These are phyloP conservation scores for Deuterostichococcus epilithicus DNA, from an alignment of 139 green algal genomes.

Conservation along the genomic window DNA sequence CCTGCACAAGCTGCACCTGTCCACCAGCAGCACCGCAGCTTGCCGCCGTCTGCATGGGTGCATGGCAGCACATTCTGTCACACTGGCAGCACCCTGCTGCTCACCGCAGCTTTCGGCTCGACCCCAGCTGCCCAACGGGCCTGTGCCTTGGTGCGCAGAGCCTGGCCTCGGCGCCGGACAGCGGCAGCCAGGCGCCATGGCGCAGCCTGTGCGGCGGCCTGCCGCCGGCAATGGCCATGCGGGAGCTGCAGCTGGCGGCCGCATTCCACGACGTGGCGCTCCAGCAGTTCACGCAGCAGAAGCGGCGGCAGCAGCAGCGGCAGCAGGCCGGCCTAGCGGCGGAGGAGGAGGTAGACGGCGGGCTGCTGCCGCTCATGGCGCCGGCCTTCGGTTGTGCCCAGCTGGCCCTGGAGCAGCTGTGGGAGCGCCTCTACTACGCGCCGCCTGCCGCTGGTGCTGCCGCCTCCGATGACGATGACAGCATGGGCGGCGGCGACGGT, in stretches of 20 bases:
- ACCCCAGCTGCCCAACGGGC: not conserved
- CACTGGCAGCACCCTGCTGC: not conserved
- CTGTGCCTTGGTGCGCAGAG: not conserved
- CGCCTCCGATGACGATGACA: not conserved
- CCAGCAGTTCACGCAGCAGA: no score
- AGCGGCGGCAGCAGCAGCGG: constrained; percentile 17
- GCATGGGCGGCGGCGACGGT: constrained; percentile 4
- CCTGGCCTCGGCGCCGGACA: not conserved
- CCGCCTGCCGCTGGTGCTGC: not conserved
- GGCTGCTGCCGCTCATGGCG: not conserved
- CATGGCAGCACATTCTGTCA: not conserved
- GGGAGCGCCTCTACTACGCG: not conserved
- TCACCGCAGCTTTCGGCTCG: not conserved
- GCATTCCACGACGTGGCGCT: constrained; percentile 20
- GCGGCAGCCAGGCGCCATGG: not conserved
- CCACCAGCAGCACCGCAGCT: not conserved
- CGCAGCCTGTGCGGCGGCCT: constrained; percentile 3
- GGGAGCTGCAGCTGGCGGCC: constrained; percentile 39
- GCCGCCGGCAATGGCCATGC: constrained; percentile 28
- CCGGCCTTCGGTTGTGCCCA: not conserved
- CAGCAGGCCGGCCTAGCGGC: not conserved
- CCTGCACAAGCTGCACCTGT: not conserved
- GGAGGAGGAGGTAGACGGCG: no score
- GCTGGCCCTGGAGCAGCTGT: not conserved
- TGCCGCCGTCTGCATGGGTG: not conserved